These are phyloP conservation scores for Trypanosoma mega DNA, from an alignment of 208 protist species.

Conservation along the genomic window DNA sequence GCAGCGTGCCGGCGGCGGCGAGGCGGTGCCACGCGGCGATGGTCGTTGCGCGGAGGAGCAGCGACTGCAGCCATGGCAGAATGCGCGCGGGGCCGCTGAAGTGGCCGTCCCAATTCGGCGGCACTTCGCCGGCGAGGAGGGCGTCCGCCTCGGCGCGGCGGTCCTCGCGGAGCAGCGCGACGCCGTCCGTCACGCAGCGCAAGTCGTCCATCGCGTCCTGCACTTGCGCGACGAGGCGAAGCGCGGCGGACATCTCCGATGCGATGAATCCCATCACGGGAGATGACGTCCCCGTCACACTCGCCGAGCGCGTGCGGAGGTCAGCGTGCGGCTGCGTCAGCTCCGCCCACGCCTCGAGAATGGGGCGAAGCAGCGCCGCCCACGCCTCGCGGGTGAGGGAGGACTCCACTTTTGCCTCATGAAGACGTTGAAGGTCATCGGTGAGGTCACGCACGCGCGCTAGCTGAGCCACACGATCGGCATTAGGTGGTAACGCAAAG, in stretches of 20 bases:
- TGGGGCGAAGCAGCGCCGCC: conserved; percentile 70
- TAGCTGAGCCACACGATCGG: conserved; percentile 92
- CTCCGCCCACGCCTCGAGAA: conserved; percentile 84
- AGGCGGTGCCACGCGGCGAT: conserved; percentile 71
- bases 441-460: conserved; percentile 65
- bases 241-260: conserved; percentile 78
- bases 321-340: conserved; percentile 68
- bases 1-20: conserved; percentile 52
- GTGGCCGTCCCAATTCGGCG: conserved; percentile 78
- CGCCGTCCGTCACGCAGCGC: conserved; percentile 87
- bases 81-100: conserved; percentile 87
- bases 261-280: conserved; percentile 91
- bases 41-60: conserved; percentile 75
- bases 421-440: conserved; percentile 81
- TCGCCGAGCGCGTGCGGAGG: conserved; percentile 37
- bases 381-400: conserved; percentile 89
- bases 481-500: conserved; percentile 95
- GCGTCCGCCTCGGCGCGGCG: conserved; percentile 67
- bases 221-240: conserved; percentile 72
- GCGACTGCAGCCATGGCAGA: conserved; percentile 84
- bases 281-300: conserved; percentile 13
- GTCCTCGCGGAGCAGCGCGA: conserved; percentile 78
- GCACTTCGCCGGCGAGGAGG: conserved; percentile 89
- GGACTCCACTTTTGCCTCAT: conserved; percentile 54
- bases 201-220: conserved; percentile 79